Evolutionary conservation across 331 rosid genomes (phyloP), one percentile per base, ranked within the genome.

Genomic region (Saraca asoca): DNA sequence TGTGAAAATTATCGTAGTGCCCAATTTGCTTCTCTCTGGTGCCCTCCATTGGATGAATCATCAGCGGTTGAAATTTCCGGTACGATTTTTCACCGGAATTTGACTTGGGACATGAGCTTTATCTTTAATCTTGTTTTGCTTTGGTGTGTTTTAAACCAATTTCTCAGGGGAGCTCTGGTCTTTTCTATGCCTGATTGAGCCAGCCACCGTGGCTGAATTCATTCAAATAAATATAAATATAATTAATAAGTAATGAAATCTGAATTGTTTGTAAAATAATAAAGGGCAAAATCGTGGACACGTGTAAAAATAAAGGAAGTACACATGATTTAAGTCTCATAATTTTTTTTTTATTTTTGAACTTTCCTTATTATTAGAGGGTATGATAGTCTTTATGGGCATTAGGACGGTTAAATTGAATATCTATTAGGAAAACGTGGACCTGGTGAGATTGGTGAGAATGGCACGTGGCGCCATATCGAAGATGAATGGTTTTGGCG

Each of bases 361-460:
- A n/a, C n/a, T n/a, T n/a, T n/a, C n/a, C n/a, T n/a, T n/a, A n/a
- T n/a, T n/a, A n/a, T n/a, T n/a, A n/a, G n/a, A n/a, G n/a, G n/a
- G n/a, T n/a, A n/a, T n/a, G n/a, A n/a, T n/a, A n/a, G n/a, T n/a
- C n/a, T n/a, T n/a, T n/a, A n/a, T n/a, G n/a, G n/a, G n/a, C n/a
- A n/a, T n/a, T n/a, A n/a, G n/a, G n/a, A 39, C 6, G 59, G 38
- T 10, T 9, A 13, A 8, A 17, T 33, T 60, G 50, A 19, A 12
- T 38, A n/a, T 57, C 5, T 57, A 9, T 14, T 11, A 45, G 41
- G 7, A 16, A 60, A 37, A 66, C 86, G 76, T 70, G 84, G 74
- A 73, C 35, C 11, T n/a, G 63, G 2, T 61, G 13, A 0, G 55
- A 56, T 61, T 43, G n/a, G 53, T 2, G 24, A 6, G 33, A 0